Conservation (phyloP, 352 stramenopile species). For the Globisporangium mamillatum region DNA sequence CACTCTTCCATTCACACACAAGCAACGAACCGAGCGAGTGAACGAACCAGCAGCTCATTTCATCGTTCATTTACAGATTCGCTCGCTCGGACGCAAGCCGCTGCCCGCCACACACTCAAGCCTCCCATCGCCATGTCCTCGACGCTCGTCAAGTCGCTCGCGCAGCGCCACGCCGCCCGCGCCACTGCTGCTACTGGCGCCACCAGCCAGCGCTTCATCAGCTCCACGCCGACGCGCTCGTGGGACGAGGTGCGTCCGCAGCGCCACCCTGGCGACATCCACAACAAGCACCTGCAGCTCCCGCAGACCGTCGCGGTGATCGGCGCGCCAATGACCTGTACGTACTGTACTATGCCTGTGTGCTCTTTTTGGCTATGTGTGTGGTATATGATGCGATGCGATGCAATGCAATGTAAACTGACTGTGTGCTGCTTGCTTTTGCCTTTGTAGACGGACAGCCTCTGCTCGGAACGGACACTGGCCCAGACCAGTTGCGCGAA, state of each 20-base stretch:
- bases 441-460: slow-evolving; percentile 70
- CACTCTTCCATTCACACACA: neutral
- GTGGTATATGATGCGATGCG: slow-evolving; percentile 1
- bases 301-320: slow-evolving; percentile 80
- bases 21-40: neutral
- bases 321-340: slow-evolving; percentile 87
- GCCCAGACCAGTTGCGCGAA: slow-evolving; percentile 72
- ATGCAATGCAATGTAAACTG: neutral
- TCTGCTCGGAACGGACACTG: slow-evolving; percentile 71
- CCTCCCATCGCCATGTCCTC: slow-evolving; percentile 10
- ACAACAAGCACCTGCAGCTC: slow-evolving; percentile 48
- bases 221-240: slow-evolving; percentile 37
- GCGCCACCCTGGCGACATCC: slow-evolving; percentile 46
- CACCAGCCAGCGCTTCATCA: slow-evolving; percentile 44
- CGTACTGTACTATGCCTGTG: slow-evolving; percentile 7
- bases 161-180: neutral
- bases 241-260: slow-evolving; percentile 72
- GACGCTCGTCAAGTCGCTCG: slow-evolving; percentile 13
- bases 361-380: neutral
- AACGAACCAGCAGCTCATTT: slow-evolving; percentile 5
- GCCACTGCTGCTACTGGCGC: neutral
- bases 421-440: neutral
- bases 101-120: slow-evolving; percentile 1
- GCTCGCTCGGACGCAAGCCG: neutral
- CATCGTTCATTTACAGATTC: neutral